Base-by-base conservation (phyloP, 306 rosid species). In the Quercus cerris region DNA sequence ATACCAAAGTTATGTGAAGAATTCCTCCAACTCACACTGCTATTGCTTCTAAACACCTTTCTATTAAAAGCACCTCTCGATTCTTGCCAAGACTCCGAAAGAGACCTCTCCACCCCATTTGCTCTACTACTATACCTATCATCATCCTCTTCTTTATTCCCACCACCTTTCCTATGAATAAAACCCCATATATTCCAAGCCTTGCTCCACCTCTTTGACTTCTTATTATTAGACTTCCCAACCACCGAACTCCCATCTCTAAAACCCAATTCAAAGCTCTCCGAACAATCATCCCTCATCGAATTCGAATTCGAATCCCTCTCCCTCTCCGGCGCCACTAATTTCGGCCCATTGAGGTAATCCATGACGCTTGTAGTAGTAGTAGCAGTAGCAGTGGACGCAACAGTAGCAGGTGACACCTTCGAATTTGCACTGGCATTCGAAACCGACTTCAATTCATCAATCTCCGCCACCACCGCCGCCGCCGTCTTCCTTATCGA, bases 11-110 rank as follows among this genome's bases (percentile, higher is more conserved):
- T 83, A 11, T 76, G 89, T 0, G 88, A 90, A 77, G 88, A 90
- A 77, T 87, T 95, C 76, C 99, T 90, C 99, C 99, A 95, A 80
- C 97, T 95, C 41, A 92, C 95, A 70, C 99, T 91, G 84, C 97
- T 93, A 68, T 91, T 93, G 80, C 97, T 94, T 85, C 99, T 83
- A 33, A 87, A 72, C 35, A 88, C 44, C 84, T 88, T 94, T 0
- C 91, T 87, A 76, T 91, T 87, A 59, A 92, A 86, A 58, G 85
- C 90, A 66, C 86, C 76, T 68, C 86, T 80, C 1, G 79, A 87
- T 62, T 95, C 99, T 22, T 90, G 94, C 97, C 97, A 95, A 0
- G 99, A 93, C 75, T 91, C 99, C 1, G 99, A 95, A 4, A 85
- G 85, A 5, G 99, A 95, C 28, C 99, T 81, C 77, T 88, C 93